Percentiles rank a stretch among this genome's conserved stretches.
phyloP scores from a whole-genome alignment of 2,329 filamentous ascomycete species.

The Chrysosporium keratinophilum region DNA sequence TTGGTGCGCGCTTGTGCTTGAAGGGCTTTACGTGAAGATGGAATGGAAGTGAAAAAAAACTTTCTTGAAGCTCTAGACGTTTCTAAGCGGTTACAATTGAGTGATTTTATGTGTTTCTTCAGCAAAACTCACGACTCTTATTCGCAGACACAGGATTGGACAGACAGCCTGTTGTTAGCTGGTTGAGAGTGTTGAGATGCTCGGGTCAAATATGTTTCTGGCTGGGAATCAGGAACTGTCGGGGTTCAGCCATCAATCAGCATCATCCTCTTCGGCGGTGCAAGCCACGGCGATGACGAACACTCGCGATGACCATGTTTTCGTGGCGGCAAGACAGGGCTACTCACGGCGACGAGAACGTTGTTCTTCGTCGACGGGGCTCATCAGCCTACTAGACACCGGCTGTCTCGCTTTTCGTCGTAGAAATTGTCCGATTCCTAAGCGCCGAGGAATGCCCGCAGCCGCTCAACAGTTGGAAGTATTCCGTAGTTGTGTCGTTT shows the following conservation, averaged over 20 bases:
- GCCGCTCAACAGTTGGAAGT: neutral
- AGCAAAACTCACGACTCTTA: too few relatives aligned
- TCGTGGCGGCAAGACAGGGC: constrained; percentile 1
- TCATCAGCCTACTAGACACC: neutral
- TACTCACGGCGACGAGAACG: neutral
- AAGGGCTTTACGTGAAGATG: neutral
- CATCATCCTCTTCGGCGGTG: too few relatives aligned
- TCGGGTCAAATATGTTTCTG: too few relatives aligned
- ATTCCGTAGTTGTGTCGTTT: neutral
- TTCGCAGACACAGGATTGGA: too few relatives aligned
- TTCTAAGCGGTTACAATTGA: neutral
- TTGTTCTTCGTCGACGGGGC: neutral
- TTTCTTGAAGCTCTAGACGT: neutral
- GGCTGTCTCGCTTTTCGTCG: neutral
- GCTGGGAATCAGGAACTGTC: too few relatives aligned
- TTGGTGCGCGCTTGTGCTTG: too few relatives aligned
- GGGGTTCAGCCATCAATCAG: too few relatives aligned
- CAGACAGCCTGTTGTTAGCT: too few relatives aligned
- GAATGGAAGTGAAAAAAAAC: neutral
- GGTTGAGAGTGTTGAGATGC: too few relatives aligned
- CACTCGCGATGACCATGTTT: too few relatives aligned
- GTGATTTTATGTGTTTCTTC: neutral
- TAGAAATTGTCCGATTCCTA: neutral
- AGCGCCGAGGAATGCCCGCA: neutral
- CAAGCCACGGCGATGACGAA: too few relatives aligned